Percentiles rank a stretch among this genome's conserved stretches.
Evolutionary conservation across 495 filamentous ascomycete species (phyloP).

Genomic region (Lasiosphaeris hirsuta): DNA sequence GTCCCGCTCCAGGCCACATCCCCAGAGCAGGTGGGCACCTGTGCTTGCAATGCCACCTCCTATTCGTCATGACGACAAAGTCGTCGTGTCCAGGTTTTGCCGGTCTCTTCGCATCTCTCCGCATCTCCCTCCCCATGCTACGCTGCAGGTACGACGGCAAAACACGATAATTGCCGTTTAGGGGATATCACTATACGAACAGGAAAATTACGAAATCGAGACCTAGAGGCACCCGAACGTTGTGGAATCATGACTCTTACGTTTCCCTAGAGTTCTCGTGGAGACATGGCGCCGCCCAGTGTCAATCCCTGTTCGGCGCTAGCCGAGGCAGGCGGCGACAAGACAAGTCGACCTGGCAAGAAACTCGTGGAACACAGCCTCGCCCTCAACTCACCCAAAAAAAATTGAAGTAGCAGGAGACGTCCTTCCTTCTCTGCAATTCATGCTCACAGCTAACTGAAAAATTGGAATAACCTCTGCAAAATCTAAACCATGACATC

Average conservation of each 20-base stretch:
- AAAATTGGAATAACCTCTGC: neutral
- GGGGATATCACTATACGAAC: neutral
- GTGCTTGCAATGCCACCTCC: slow-evolving; percentile 13
- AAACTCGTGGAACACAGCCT: neutral
- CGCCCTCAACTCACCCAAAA: too few relatives aligned
- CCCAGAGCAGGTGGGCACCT: neutral
- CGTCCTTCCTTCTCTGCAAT: neutral
- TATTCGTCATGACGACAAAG: slow-evolving; percentile 6
- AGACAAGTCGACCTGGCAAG: neutral
- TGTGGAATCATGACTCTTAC: too few relatives aligned
- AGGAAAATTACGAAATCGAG: neutral
- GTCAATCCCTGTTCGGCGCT: too few relatives aligned
- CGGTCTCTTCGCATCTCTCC: neutral
- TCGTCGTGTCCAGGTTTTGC: slow-evolving; percentile 2
- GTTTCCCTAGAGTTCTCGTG: neutral
- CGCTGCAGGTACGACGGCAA: slow-evolving; percentile 14
- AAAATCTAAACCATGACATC: neutral
- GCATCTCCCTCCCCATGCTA: too few relatives aligned
- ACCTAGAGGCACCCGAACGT: too few relatives aligned
- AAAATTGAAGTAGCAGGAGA: too few relatives aligned
- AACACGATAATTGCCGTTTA: slow-evolving; percentile 1
- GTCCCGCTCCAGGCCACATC: neutral
- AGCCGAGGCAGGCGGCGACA: neutral
- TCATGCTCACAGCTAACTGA: neutral
- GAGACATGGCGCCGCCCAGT: neutral